Base-by-base conservation (phyloP, 2,329 filamentous ascomycete genomes). In the Alternaria ventricosa region DNA sequence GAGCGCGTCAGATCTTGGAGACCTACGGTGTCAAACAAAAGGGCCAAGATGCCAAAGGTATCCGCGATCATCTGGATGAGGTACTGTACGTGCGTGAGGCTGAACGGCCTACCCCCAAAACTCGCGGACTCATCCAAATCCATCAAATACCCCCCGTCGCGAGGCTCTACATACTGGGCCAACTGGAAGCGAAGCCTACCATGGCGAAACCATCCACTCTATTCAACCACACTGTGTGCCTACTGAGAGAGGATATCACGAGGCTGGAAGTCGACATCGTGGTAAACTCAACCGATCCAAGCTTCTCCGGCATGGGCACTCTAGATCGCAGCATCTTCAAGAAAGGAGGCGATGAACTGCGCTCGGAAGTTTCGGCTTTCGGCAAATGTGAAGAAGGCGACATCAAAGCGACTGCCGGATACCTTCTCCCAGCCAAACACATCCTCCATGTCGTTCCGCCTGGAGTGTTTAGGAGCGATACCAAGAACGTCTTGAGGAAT, bases 201-300 rank as follows among this genome's bases (percentile, higher is more conserved):
- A 55, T 70, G 49, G 69, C 70, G 4, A 65, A 63, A 5, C 67
- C 74, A 18, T 73, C 73, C 5, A 59, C 55, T 12, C 50, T 58
- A 1, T 71, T 76, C 67, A 78, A 79, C 22, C 46, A 73, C 6
- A 74, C 60, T 5, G 68, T 80, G 0, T 76, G 71, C 30, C 44
- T 80, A 11, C 28, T 73, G 8, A 71, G 72, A 51, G 72, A 77
- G 54, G 76, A 80, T 27, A 80, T 80, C 23, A 78, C 77, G 2
- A 73, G 63, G 25, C 41, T 80, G 1, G 71, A 75, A 8, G 74
- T 75, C 10, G 75, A 79, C 46, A 65, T 75, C 8, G 71, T 79
- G 43, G 76, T 79, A 20, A 79, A 76, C 44, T 75, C 73, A 4
- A 79, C 78, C 0, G 71, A 78, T 15, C 18, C 27, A 1, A 55